phyloP scores from a whole-genome alignment of 2,329 filamentous ascomycete genomes.

The Davidsoniella neocaledoniae region DNA sequence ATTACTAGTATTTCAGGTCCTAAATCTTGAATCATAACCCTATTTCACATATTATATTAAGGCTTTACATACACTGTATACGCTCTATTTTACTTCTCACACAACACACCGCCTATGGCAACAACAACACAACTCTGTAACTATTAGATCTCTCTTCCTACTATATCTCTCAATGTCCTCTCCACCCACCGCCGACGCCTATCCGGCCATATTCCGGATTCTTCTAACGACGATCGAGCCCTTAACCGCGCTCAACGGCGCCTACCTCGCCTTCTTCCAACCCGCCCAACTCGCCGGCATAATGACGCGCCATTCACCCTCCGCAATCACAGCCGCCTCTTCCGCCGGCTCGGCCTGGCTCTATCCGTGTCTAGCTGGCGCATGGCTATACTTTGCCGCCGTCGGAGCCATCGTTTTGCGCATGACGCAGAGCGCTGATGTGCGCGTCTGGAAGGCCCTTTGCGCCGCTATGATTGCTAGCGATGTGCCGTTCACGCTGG shows the following conservation, averaged over 20 bases:
- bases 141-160: too few relatives aligned
- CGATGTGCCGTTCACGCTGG: conserved; percentile 7
- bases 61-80: too few relatives aligned
- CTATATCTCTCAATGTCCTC: neutral
- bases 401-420: conserved; percentile 6
- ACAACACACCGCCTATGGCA: neutral
- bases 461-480: conserved; percentile 9
- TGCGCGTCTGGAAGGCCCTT: conserved; percentile 8
- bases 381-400: conserved; percentile 11
- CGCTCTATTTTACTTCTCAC: neutral
- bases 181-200: neutral
- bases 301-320: conserved; percentile 3
- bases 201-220: neutral
- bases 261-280: conserved; percentile 3
- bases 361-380: conserved; percentile 7
- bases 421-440: neutral
- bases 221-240: conserved; percentile 8
- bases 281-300: conserved; percentile 1
- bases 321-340: neutral
- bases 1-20: too few relatives aligned
- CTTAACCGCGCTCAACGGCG: conserved; percentile 7
- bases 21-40: too few relatives aligned
- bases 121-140: too few relatives aligned
- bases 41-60: too few relatives aligned
- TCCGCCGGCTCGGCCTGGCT: conserved; percentile 5